These are phyloP conservation scores for Amaranthus cruentus DNA, from an alignment of 148 eudicot genomes.

Conservation along the genomic window DNA sequence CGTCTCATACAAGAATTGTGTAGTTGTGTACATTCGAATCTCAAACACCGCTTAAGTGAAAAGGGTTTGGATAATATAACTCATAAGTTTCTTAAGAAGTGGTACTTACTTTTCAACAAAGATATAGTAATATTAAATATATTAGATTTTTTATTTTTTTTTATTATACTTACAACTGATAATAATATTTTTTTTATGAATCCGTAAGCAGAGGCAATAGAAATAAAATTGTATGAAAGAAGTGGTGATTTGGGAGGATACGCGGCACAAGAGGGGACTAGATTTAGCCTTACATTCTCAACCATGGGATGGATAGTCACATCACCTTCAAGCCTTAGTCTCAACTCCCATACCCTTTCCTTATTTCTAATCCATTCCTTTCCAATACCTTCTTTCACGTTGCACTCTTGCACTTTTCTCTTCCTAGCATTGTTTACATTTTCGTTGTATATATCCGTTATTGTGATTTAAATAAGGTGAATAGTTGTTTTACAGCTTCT, in stretches of 20 bases:
- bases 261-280: conserved; percentile 23
- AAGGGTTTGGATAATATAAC: no score
- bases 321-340: not conserved
- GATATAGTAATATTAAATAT: no score
- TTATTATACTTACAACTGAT: not conserved
- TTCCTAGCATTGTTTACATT: no score
- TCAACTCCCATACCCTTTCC: not conserved
- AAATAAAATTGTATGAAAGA: not conserved
- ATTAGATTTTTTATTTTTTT: not conserved
- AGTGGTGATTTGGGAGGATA: conserved; percentile 19
- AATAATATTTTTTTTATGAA: not conserved
- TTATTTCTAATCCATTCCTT: not conserved
- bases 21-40: no score
- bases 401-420: no score
- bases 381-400: not conserved
- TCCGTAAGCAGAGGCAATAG: not conserved
- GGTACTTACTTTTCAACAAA: no score
- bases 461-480: no score
- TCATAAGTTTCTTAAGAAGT: no score
- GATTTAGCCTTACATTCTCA: conserved; percentile 2
- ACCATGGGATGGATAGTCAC: not conserved
- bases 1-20: no score
- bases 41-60: no score
- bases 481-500: not conserved
- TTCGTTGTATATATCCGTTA: no score